phyloP scores from a whole-genome alignment of 768 basidiomycete genomes.

The Boletus tomentosulus region DNA sequence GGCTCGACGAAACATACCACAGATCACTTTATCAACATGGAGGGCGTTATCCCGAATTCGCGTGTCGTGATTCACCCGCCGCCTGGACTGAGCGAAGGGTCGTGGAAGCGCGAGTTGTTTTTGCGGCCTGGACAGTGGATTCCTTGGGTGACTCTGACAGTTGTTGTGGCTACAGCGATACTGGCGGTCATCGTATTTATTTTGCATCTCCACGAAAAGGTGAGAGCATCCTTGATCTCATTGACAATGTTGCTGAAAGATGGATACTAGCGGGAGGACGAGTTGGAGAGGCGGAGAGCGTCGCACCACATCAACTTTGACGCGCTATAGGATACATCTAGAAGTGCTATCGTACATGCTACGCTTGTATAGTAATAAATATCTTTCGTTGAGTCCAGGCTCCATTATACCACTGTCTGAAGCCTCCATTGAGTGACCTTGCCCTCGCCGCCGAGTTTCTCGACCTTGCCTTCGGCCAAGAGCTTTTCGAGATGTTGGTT shows the following conservation, averaged over 20 bases:
- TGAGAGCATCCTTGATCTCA: conserved; percentile 31
- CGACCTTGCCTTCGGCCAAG: conserved; percentile 57
- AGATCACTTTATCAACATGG: conserved; percentile 85
- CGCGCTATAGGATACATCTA: conserved; percentile 53
- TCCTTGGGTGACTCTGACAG: conserved; percentile 91
- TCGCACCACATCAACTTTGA: conserved; percentile 99
- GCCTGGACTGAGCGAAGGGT: conserved; percentile 40
- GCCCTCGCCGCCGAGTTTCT: conserved; percentile 47
- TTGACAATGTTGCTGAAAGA: conserved; percentile 3
- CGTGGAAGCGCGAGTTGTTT: conserved; percentile 87
- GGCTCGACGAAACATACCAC: conserved; percentile 76
- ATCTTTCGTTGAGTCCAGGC: not conserved
- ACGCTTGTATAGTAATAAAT: conserved; percentile 4
- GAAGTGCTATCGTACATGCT: conserved; percentile 9
- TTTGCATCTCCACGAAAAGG: conserved; percentile 91
- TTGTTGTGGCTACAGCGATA: conserved; percentile 66
- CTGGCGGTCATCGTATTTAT: conserved; percentile 82
- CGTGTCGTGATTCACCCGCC: conserved; percentile 92
- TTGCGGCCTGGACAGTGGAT: conserved; percentile 96
- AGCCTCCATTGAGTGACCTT: conserved; percentile 48
- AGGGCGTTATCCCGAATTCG: conserved; percentile 96
- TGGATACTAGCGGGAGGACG: conserved; percentile 76
- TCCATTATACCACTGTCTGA: conserved; percentile 7
- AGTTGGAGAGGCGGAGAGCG: conserved; percentile 78
- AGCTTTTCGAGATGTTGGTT: conserved; percentile 73